Base-by-base conservation (phyloP, 2,329 filamentous ascomycete species). In the Magnaporthiopsis poae region DNA sequence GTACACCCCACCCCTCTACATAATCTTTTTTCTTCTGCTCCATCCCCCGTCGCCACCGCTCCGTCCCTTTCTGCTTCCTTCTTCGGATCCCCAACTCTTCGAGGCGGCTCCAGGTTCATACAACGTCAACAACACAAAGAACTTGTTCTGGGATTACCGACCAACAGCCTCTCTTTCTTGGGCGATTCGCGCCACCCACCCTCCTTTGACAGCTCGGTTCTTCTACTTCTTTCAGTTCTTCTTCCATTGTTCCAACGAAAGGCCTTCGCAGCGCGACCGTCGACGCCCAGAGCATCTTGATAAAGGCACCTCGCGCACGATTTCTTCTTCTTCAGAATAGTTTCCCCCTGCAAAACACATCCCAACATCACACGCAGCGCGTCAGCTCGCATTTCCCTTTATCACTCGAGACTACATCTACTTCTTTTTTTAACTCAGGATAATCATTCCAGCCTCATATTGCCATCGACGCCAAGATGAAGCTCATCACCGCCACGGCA, bases 401-500 rank as follows among this genome's bases (percentile, higher is more conserved):
- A 46, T 46, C 15, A 46, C 39, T 46, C 39, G 39, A 46, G 39
- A 46, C 39, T 36, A 18, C 13, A 46, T 7, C 39, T 46, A 46
- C 39, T 7, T 46, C 13, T 46, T 18, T 46, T 46, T 12, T 46
- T 31, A 3, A 31, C 39, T 15, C 39, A 5, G 31, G 31, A 46
- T 46, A 13, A 46, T 46, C 39, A 46, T 18, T 46, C 39, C 15
- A 46, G 5, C 39, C 39, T 5, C 39, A 5, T 46, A 13, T 46
- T 15, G 11, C 39, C 39, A 18, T 33, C 27, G 12, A 62, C 60
- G 35, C 11, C 60, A 18, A 46, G 39, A 46, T 46, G 39, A 46
- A 33, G 46, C 18, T 65, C 63, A 29, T 25, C 25, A 67, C 67
- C 56, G 60, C 67, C 29, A 21, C 39, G 15, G 39, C 39, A 15